Conservation (phyloP, 345 rosid species). For the Salix arbutifolia region DNA sequence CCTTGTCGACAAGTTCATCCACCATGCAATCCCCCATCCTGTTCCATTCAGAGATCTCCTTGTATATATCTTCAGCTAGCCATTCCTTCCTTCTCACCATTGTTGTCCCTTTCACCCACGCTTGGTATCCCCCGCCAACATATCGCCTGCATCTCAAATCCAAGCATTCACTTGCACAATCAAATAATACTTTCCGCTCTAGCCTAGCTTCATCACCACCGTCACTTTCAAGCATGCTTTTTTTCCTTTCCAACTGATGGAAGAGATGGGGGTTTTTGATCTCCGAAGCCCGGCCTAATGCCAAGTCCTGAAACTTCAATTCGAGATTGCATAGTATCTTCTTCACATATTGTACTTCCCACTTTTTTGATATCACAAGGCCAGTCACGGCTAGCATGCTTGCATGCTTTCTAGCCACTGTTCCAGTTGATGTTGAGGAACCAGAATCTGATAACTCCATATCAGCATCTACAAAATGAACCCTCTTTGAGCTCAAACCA, state of each 20-base stretch:
- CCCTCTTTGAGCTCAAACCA: constrained; percentile 39
- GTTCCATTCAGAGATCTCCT: constrained; percentile 62
- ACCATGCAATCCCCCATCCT: constrained; percentile 76
- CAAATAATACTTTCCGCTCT: constrained; percentile 58
- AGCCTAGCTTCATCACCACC: constrained; percentile 37
- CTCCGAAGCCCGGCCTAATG: constrained; percentile 39
- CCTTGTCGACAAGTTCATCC: constrained; percentile 87
- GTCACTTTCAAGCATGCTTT: constrained; percentile 21
- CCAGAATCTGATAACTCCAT: constrained; percentile 62
- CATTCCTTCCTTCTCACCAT: constrained; percentile 47
- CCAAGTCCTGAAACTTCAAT: constrained; percentile 60
- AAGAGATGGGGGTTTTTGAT: constrained; percentile 59
- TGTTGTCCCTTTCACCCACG: constrained; percentile 50
- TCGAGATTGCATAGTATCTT: constrained; percentile 56
- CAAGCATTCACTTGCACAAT: constrained; percentile 67
- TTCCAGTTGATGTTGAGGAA: constrained; percentile 46
- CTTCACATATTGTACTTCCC: constrained; percentile 68
- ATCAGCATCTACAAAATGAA: constrained; percentile 41
- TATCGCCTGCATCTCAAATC: constrained; percentile 50
- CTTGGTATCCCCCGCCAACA: constrained; percentile 48
- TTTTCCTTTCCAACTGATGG: constrained; percentile 56
- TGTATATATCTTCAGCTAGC: constrained; percentile 67
- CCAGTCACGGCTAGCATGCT: constrained; percentile 8
- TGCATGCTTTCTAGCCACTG: constrained; percentile 26
- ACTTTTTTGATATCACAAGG: constrained; percentile 26